Conservation (phyloP, 345 rosid genomes). For the Linum tenue region DNA sequence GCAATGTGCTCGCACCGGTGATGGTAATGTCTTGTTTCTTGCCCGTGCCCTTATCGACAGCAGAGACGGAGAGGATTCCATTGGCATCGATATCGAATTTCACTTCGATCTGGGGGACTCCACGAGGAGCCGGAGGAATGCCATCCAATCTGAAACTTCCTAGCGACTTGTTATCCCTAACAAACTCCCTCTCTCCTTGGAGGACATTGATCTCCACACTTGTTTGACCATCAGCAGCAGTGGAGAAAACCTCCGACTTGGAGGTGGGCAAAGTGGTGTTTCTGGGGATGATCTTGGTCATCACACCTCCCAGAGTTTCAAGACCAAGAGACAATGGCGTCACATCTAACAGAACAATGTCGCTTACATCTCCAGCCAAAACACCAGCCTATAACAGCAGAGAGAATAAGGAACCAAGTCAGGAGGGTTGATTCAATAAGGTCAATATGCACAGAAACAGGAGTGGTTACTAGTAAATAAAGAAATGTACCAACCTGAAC, state of each 20-base stretch:
- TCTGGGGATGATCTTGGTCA: slow-evolving; percentile 94
- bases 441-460: not conserved
- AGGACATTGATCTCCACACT: slow-evolving; percentile 96
- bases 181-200: slow-evolving; percentile 97
- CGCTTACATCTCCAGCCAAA: slow-evolving; percentile 89
- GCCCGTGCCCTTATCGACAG: slow-evolving; percentile 80
- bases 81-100: slow-evolving; percentile 95
- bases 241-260: slow-evolving; percentile 95
- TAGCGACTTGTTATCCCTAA: slow-evolving; percentile 85
- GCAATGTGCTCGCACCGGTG: slow-evolving; percentile 93
- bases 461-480: not conserved
- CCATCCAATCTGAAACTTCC: slow-evolving; percentile 71
- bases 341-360: slow-evolving; percentile 86
- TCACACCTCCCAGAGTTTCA: slow-evolving; percentile 96
- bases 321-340: slow-evolving; percentile 80
- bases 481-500: slow-evolving; percentile 54
- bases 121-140: slow-evolving; percentile 84
- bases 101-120: slow-evolving; percentile 90
- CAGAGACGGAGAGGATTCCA: slow-evolving; percentile 81
- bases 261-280: slow-evolving; percentile 93
- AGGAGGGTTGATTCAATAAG: not conserved
- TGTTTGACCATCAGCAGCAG: slow-evolving; percentile 98
- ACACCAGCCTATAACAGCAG: slow-evolving; percentile 71
- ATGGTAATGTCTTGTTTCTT: slow-evolving; percentile 95
- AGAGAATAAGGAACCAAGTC: not conserved